Percentiles rank a stretch among this genome's conserved stretches.
These are phyloP conservation scores for Nidula niveotomentosa DNA, from an alignment of 1,284 basidiomycete species.

Conservation along the genomic window DNA sequence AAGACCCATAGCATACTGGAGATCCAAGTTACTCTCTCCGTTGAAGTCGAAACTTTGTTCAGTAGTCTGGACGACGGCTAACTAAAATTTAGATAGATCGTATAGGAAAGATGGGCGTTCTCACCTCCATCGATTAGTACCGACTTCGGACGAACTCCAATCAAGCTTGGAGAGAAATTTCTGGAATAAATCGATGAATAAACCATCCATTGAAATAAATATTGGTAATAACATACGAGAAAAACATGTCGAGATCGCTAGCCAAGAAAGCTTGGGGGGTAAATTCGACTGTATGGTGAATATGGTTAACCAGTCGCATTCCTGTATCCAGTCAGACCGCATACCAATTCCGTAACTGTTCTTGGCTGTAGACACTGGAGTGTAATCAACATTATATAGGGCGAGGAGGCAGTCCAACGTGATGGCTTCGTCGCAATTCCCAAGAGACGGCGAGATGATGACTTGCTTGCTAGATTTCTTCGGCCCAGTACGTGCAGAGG, in stretches of 20 bases:
- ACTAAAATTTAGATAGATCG: neutral
- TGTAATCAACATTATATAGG: slow-evolving; percentile 44
- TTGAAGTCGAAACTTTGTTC: slow-evolving; percentile 39
- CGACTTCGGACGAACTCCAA: slow-evolving; percentile 23
- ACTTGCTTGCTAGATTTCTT: slow-evolving; percentile 32
- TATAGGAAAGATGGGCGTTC: neutral
- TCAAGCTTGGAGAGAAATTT: slow-evolving; percentile 28
- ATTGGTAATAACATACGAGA: slow-evolving; percentile 14
- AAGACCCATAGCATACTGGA: slow-evolving; percentile 39
- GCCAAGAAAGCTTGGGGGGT: slow-evolving; percentile 30
- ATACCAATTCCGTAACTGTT: slow-evolving; percentile 54
- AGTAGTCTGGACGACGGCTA: slow-evolving; percentile 17
- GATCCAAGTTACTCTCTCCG: slow-evolving; percentile 55
- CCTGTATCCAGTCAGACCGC: slow-evolving; percentile 1
- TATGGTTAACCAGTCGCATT: neutral
- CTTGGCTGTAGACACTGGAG: slow-evolving; percentile 30
- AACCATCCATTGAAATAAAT: too few relatives aligned
- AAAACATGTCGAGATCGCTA: slow-evolving; percentile 30
- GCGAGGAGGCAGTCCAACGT: slow-evolving; percentile 46
- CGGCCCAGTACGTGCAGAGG: slow-evolving; percentile 26
- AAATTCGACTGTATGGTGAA: slow-evolving; percentile 21
- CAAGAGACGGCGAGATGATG: slow-evolving; percentile 24
- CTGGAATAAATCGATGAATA: slow-evolving; percentile 7
- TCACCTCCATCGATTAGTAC: slow-evolving; percentile 30
- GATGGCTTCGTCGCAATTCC: slow-evolving; percentile 40